phyloP scores from a whole-genome alignment of 2,329 filamentous ascomycete species.

The Ceratocystis destructans region DNA sequence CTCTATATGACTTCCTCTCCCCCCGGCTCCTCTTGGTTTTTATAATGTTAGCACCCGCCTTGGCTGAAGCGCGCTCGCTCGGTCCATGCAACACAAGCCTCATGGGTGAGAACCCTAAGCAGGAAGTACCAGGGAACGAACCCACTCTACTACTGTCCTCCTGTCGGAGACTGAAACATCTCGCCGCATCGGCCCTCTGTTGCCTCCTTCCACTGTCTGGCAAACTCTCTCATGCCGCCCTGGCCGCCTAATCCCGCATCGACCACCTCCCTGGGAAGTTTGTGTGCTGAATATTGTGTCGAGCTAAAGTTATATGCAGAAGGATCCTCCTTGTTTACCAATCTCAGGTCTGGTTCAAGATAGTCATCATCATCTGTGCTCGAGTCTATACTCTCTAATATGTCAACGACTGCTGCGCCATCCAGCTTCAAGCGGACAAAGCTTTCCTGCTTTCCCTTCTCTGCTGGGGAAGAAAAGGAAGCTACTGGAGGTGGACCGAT shows the following conservation, averaged over 20 bases:
- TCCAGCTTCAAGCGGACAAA: constrained; percentile 21
- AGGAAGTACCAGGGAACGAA: too few relatives aligned
- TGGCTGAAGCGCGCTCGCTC: not conserved
- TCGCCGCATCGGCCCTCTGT: constrained; percentile 31
- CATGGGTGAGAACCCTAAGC: not conserved
- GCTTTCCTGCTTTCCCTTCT: constrained; percentile 24
- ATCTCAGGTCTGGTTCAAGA: constrained; percentile 59
- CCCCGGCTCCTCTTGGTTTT: too few relatives aligned
- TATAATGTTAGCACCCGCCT: not conserved
- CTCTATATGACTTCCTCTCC: not conserved
- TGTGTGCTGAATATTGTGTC: constrained; percentile 86
- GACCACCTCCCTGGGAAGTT: constrained; percentile 86
- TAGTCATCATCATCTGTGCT: constrained; percentile 25
- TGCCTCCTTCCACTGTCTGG: constrained; percentile 57
- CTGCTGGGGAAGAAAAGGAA: constrained; percentile 22
- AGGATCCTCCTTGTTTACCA: constrained; percentile 73
- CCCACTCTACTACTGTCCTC: too few relatives aligned
- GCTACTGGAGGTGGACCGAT: constrained; percentile 34
- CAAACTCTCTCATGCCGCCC: constrained; percentile 68
- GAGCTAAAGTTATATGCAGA: constrained; percentile 77
- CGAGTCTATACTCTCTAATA: constrained; percentile 23
- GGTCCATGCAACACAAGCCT: not conserved
- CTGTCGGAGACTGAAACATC: constrained; percentile 28
- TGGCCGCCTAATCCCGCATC: constrained; percentile 53
- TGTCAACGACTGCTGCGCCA: constrained; percentile 10